Conservation (phyloP, 2,329 filamentous ascomycete species). For the Colletotrichum sp. region DNA sequence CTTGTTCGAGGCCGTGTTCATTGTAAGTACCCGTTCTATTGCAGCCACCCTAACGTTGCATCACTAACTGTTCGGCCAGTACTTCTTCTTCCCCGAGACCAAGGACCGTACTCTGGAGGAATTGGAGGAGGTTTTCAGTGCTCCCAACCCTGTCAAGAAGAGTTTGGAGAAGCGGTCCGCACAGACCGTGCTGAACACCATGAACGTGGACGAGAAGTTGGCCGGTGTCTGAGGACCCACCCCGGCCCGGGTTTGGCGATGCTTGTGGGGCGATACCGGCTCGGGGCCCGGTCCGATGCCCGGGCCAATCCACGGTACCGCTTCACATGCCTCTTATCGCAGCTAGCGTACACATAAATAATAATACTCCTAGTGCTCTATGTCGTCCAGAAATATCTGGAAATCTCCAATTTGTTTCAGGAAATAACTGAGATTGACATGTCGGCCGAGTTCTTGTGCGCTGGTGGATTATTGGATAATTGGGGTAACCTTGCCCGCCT, state of each 20-base stretch:
- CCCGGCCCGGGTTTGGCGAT: neutral
- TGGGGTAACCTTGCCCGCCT: neutral
- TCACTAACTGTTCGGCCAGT: constrained; percentile 25
- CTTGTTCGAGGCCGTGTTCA: constrained; percentile 42
- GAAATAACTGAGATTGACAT: neutral
- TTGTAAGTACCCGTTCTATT: constrained; percentile 21
- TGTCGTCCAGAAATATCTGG: neutral
- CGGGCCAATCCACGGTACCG: neutral
- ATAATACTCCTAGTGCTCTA: neutral
- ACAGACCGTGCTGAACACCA: constrained; percentile 41
- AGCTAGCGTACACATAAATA: neutral
- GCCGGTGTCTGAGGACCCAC: constrained; percentile 32
- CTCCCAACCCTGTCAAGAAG: constrained; percentile 49
- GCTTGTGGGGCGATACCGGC: neutral
- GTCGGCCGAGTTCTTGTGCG: neutral
- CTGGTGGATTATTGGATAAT: neutral
- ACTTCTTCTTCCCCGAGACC: constrained; percentile 55
- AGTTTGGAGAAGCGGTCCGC: constrained; percentile 44
- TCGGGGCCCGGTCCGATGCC: neutral
- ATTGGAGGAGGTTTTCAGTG: constrained; percentile 54
- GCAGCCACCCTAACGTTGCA: no score
- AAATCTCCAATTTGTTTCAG: neutral
- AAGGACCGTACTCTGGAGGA: constrained; percentile 58
- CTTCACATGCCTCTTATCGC: neutral
- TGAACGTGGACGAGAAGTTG: constrained; percentile 27